These are phyloP conservation scores for Claviceps fusiformis DNA, from an alignment of 2,329 filamentous ascomycete genomes.

Conservation along the genomic window DNA sequence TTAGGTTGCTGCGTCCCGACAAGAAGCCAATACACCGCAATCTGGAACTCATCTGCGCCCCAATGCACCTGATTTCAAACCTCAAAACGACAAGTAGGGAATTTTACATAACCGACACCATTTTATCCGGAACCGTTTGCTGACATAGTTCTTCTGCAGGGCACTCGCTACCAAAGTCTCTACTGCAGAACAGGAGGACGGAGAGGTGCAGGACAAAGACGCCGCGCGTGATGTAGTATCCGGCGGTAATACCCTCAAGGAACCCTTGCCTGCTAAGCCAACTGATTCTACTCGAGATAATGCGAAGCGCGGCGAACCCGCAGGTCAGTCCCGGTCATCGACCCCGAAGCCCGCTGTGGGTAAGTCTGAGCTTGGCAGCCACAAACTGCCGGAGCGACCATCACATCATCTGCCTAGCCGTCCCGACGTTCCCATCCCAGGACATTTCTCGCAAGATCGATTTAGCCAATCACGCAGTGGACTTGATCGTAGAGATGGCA, in stretches of 20 bases:
- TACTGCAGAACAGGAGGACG: slow-evolving; percentile 50
- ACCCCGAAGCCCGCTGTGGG: slow-evolving; percentile 15
- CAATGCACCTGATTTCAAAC: slow-evolving; percentile 52
- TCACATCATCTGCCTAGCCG: slow-evolving; percentile 37
- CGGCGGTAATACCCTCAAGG: slow-evolving; percentile 14
- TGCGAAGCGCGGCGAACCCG: slow-evolving; percentile 13
- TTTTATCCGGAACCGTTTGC: not conserved
- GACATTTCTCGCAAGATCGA: slow-evolving; percentile 32
- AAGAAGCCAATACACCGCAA: slow-evolving; percentile 15
- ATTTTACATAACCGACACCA: slow-evolving; percentile 4
- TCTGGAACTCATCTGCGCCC: slow-evolving; percentile 35
- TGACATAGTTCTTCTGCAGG: slow-evolving; percentile 10
- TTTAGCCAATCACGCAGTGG: slow-evolving; percentile 27
- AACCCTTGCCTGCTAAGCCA: slow-evolving; percentile 21
- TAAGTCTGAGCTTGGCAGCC: slow-evolving; percentile 18
- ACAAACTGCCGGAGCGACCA: slow-evolving; percentile 23
- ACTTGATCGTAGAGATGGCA: slow-evolving; percentile 26
- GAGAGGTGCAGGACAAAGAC: slow-evolving; percentile 51
- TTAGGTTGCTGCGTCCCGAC: slow-evolving; percentile 17
- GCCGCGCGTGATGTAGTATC: slow-evolving; percentile 3
- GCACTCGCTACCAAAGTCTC: slow-evolving; percentile 7
- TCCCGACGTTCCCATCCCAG: slow-evolving; percentile 42
- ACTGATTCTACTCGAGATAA: slow-evolving; percentile 14
- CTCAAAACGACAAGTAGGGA: slow-evolving; percentile 27
- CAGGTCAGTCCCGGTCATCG: slow-evolving; percentile 13